Evolutionary conservation across 257 asterid genomes (phyloP).

Genomic region (Nicotiana paniculata): DNA sequence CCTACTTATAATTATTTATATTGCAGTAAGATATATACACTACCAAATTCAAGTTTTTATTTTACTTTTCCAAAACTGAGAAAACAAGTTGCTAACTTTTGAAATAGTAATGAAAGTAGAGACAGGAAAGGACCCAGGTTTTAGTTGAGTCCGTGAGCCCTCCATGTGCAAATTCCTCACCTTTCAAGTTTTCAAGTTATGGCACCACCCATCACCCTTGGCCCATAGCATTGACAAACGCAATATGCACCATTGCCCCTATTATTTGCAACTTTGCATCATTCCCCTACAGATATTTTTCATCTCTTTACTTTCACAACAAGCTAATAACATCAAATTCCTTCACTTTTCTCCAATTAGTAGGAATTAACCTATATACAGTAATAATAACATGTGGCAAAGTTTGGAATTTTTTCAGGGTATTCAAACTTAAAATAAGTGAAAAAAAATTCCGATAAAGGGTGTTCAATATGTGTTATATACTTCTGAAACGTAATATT

Average conservation of each 20-base stretch:
- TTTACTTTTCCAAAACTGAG: neutral
- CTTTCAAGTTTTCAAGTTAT: slow-evolving; percentile 23
- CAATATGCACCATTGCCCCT: slow-evolving; percentile 40
- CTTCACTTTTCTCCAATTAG: slow-evolving; percentile 17
- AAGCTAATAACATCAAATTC: slow-evolving; percentile 25
- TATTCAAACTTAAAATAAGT: too few species aligned
- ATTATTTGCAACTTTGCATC: slow-evolving; percentile 28
- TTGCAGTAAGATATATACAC: too few species aligned
- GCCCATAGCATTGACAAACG: slow-evolving; percentile 40
- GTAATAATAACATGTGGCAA: too few species aligned
- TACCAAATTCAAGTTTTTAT: neutral
- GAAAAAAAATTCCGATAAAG: too few species aligned
- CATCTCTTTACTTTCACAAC: slow-evolving; percentile 44
- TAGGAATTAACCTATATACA: neutral
- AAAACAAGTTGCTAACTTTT: neutral
- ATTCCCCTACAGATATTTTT: slow-evolving; percentile 10
- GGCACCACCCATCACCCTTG: slow-evolving; percentile 20
- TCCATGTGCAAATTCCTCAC: slow-evolving; percentile 60
- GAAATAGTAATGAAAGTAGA: neutral
- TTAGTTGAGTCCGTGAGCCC: slow-evolving; percentile 19
- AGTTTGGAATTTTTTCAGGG: too few species aligned
- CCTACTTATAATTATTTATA: neutral
- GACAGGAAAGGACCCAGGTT: neutral
- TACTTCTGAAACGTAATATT: too few species aligned
- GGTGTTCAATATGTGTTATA: too few species aligned